A percentile compares a stretch with the other conserved stretches of the same genome.
phyloP scores from a whole-genome alignment of 2,329 filamentous ascomycete genomes.

The Pestalotiopsis sp. region DNA sequence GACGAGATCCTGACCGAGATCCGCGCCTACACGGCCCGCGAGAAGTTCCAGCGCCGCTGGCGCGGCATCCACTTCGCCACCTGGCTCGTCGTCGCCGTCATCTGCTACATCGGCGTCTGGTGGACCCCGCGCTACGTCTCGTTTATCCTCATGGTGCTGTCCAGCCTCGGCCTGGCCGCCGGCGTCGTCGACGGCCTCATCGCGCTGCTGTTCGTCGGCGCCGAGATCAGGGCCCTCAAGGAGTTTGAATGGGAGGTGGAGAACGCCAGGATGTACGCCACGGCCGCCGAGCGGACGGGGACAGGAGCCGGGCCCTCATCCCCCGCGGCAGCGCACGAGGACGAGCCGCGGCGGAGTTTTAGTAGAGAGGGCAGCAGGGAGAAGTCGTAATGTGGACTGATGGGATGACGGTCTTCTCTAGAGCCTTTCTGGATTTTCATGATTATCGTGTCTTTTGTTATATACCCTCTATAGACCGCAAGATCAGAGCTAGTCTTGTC shows the following conservation, averaged over 20 bases:
- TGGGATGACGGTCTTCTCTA: background rate
- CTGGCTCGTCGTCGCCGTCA: constrained; percentile 69
- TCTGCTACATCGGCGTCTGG: constrained; percentile 82
- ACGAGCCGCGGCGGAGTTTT: background rate
- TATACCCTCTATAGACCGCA: too few relatives aligned
- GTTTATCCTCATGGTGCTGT: constrained; percentile 80
- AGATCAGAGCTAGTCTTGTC: too few relatives aligned
- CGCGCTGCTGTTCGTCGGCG: constrained; percentile 82
- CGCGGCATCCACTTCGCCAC: constrained; percentile 75
- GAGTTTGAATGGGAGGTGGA: constrained; percentile 95
- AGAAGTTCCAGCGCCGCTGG: constrained; percentile 71
- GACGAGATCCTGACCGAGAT: constrained; percentile 76
- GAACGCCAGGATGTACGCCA: constrained; percentile 60
- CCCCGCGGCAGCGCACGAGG: background rate
- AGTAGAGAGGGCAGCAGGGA: constrained; percentile 4
- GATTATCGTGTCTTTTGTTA: too few relatives aligned
- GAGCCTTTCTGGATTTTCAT: too few relatives aligned
- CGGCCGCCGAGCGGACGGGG: constrained; percentile 27
- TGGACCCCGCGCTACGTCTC: constrained; percentile 78
- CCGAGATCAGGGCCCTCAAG: constrained; percentile 78
- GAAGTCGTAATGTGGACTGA: background rate
- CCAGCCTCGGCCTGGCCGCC: constrained; percentile 74
- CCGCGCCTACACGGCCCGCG: constrained; percentile 68
- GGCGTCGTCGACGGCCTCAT: constrained; percentile 86
- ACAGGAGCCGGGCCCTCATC: constrained; percentile 13